Base-by-base conservation (phyloP, 805 yeast species). In the Wickerhamiella bombiphila region DNA sequence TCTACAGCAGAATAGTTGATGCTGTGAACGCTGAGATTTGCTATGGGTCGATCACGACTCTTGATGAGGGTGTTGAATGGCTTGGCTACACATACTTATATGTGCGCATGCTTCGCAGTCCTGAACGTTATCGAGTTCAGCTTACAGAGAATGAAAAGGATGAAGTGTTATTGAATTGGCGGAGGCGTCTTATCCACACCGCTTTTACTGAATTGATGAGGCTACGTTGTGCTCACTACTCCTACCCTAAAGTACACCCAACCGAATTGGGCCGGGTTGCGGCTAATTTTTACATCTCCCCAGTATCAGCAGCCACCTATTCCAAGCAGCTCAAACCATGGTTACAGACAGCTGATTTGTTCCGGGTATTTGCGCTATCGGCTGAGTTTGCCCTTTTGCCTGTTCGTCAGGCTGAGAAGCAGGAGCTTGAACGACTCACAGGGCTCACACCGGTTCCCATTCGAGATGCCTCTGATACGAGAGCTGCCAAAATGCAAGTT, bases 391-490 rank as follows among this genome's bases (percentile, higher is more conserved):
- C 72, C 52, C 73, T 72, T 47, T 70, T 91, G 30, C 80, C 94
- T 2, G 79, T 86, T 0, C 68, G 97, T 43, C 83, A 70, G 46
- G 97, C 86, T 52, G 99, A 91, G 55, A 73, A 70, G 45, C 50
- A 65, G 13, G 97, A 91, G 55, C 58, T 93, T 5, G 59, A 65
- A 11, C 76, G 76, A 47, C 59, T 91, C 11, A 54, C 74, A 41
- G 83, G 77, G 38, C 68, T 68, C 32, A 77, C 83, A 2, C 98
- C 99, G 0, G 72, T 88, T 26, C 97, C 98, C 0, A 68, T 91
- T 20, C 75, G 72, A 48, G 95, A 82, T 44, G 58, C 68, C 3
- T 59, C 75, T 0, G 73, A 68, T 32, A 88, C 82, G 41, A 76
- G 86, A 0, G 54, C 72, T 14, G 79, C 93, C 0, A 91, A 91